Evolutionary conservation across 192 early-diverging fungal genomes (phyloP), one percentile per base, ranked within the genome.

Genomic region (Umbelopsis ramanniana): DNA sequence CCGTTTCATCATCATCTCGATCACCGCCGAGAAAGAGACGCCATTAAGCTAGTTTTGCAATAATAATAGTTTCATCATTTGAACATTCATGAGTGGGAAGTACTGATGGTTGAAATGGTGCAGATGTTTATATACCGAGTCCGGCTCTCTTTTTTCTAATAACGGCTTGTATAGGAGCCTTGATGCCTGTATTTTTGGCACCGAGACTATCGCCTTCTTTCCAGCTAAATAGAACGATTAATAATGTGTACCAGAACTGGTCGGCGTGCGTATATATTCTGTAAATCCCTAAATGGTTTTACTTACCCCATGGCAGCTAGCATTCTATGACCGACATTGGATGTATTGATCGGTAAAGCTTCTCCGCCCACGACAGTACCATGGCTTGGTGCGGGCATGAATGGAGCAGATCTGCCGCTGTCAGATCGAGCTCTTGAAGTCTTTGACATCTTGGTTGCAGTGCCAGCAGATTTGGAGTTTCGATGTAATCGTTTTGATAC

Each of bases 251-350:
- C 29, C 5, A 46, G 46, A 24, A 48, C 15, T 29, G 29, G 3
- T 40, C 46, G n/a, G 35, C n/a, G 26, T 63, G 24, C 35, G 7
- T 2, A 3, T 63, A 0, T 12, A 19, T 54, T 22, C 22, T 24
- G 26, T 23, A 10, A 14, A 8, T 23, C 8, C 0, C 10, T 26
- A 24, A 54, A 3, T 6, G 33, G 1, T 0, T 29, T 21, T n/a
- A 75, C 76, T 69, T 80, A 93, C 76, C 91, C 91, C 88, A 93
- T 88, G 50, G 81, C 79, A 33, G 81, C 74, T 17, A 93, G 73
- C 91, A 93, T 91, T 26, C 83, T 81, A 69, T 91, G 89, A 10
- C 91, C 91, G 26, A 89, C 55, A 67, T 93, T 93, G 11, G 77
- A 72, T 21, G 81, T 76, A 40, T 72, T 81, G 68, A 93, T 86